Evolutionary conservation across 2,329 filamentous ascomycete species (phyloP), one percentile per base, ranked within the genome.

Genomic region (Magnaporthiopsis rhizophila): DNA sequence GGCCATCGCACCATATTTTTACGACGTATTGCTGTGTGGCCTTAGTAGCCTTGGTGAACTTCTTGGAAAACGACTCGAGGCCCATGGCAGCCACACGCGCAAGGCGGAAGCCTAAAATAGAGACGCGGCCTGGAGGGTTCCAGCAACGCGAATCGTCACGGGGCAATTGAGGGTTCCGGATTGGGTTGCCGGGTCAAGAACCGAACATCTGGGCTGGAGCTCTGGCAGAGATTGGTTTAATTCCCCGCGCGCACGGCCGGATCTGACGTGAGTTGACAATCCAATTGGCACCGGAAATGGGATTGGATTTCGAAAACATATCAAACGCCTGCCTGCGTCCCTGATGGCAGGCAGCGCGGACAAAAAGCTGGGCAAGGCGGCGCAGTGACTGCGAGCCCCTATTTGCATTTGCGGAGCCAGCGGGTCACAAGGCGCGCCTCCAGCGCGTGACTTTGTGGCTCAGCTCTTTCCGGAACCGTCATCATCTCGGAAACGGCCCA

Each of bases 1-100:
- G 32, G 59, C n/a, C 59, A 34, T 26, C 50, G 50, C 34, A 58
- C 62, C 62, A 63, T 63, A 59, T 63, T n/a, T 63, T 63, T 24
- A 32, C 30, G 56, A 63, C 30, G 53, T 36, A 63, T 4, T 45
- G 32, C 34, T 63, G 62, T 7, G 62, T 63, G 62, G 56, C 30
- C 56, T 59, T 11, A 15, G 62, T 58, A 24, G 56, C 56, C 62
- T 63, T 58, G n/a, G 24, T 45, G 12, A 63, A 56, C 57, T 59
- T 59, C 56, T 63, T 63, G 56, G 56, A 59, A 13, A 58, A 57
- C 12, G 32, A 24, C 11, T 59, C 62, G 34, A 63, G 50, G 24
- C 53, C 62, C 62, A 63, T 63, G 45, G 61, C 32, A 21, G 21
- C 18, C 45, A 8, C 45, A 11, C 45, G 45, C 45, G 45, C 45